These are phyloP conservation scores for Phialemoniopsis sp. DNA, from an alignment of 2,329 filamentous ascomycete species.

Conservation along the genomic window DNA sequence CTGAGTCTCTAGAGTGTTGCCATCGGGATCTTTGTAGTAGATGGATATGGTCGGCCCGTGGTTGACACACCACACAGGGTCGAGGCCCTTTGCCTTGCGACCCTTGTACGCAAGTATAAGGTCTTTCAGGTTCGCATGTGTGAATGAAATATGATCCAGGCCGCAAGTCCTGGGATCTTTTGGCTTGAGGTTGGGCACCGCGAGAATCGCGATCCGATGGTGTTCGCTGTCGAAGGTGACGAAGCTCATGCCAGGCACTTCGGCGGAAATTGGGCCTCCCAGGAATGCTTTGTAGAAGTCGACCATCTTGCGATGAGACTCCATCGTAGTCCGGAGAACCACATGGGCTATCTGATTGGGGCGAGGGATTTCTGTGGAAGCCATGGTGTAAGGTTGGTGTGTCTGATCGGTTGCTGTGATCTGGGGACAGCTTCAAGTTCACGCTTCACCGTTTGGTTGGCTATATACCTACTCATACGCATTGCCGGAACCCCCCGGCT, in stretches of 20 bases:
- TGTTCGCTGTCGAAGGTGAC: constrained; percentile 41
- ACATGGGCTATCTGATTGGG: too few relatives aligned
- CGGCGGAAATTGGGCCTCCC: constrained; percentile 19
- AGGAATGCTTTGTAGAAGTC: constrained; percentile 32
- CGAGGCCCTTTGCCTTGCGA: constrained; percentile 26
- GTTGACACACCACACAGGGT: constrained; percentile 37
- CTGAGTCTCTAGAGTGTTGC: constrained; percentile 41
- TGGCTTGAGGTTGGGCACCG: constrained; percentile 15
- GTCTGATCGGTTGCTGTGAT: too few relatives aligned
- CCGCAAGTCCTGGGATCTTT: constrained; percentile 19
- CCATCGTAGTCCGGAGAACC: constrained; percentile 6
- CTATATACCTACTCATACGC: too few relatives aligned
- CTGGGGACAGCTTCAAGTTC: too few relatives aligned
- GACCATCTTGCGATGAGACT: constrained; percentile 20
- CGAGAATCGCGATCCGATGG: constrained; percentile 36
- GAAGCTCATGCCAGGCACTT: constrained; percentile 24
- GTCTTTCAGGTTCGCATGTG: constrained; percentile 26
- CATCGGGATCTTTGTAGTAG: constrained; percentile 45
- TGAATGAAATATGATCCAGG: constrained; percentile 37
- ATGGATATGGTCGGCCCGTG: constrained; percentile 42
- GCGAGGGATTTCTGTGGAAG: too few relatives aligned
- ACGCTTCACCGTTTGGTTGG: too few relatives aligned
- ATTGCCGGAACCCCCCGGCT: too few relatives aligned
- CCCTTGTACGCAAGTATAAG: constrained; percentile 29
- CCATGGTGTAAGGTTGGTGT: too few relatives aligned